phyloP scores from a whole-genome alignment of 306 rosid genomes.

The Malus sieversii region DNA sequence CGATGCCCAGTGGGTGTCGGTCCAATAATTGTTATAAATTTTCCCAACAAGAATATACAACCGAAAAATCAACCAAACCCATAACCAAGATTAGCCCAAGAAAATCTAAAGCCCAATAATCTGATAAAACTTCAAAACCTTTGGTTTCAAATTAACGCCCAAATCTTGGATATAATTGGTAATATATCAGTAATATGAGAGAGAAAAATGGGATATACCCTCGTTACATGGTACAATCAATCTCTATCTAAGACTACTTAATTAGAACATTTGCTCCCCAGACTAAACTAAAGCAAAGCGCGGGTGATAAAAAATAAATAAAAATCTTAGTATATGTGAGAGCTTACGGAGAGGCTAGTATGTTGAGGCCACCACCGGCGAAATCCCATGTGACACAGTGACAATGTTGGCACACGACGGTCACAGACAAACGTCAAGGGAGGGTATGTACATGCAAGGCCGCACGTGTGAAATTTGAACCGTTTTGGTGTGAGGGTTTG shows the following conservation, averaged over 20 bases:
- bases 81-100: not conserved
- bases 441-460: not conserved
- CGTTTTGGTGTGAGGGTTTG: conserved; percentile 31
- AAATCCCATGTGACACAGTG: not conserved
- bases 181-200: not conserved
- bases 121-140: not conserved
- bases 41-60: not conserved
- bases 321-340: no score
- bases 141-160: not conserved
- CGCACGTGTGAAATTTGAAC: conserved; percentile 40
- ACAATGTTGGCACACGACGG: no score
- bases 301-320: not conserved
- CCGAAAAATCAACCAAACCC: not conserved
- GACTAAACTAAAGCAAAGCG: not conserved
- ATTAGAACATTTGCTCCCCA: no score
- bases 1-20: not conserved
- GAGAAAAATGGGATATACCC: not conserved
- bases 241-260: not conserved
- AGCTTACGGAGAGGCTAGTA: no score
- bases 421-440: no score
- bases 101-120: not conserved
- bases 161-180: not conserved
- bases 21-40: not conserved
- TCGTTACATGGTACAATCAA: not conserved
- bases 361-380: not conserved